Evolutionary conservation across 805 yeast species (phyloP).

Genomic region (Candida yuanshanica): DNA sequence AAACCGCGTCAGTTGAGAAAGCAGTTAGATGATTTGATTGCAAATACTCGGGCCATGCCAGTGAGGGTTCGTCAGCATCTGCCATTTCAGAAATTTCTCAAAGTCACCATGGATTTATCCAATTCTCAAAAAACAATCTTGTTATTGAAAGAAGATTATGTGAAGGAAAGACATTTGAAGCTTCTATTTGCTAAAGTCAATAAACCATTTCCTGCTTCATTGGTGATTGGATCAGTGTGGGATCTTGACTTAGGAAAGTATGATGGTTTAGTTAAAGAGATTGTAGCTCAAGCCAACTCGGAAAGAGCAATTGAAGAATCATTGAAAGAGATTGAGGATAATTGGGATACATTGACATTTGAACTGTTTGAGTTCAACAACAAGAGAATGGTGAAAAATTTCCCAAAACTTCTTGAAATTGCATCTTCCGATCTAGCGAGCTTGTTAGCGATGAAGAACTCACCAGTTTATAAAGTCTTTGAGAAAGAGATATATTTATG

Average conservation of each 20-base stretch:
- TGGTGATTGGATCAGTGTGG: conserved; percentile 45
- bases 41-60: conserved; percentile 46
- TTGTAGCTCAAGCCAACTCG: conserved; percentile 61
- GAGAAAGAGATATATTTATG: conserved; percentile 50
- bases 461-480: conserved; percentile 55
- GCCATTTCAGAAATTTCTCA: conserved; percentile 59
- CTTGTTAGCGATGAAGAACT: conserved; percentile 63
- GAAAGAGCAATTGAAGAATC: conserved; percentile 63
- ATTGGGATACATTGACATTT: conserved; percentile 52
- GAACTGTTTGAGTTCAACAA: conserved; percentile 48
- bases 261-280: conserved; percentile 38
- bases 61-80: conserved; percentile 56
- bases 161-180: conserved; percentile 68
- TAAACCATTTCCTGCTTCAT: neutral
- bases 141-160: conserved; percentile 46
- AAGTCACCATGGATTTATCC: conserved; percentile 30
- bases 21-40: conserved; percentile 45
- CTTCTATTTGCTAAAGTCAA: conserved; percentile 34
- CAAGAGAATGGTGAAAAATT: conserved; percentile 55
- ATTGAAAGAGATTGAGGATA: conserved; percentile 40
- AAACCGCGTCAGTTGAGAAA: conserved; percentile 40
- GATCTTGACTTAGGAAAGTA: conserved; percentile 43
- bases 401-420: conserved; percentile 57
- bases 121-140: conserved; percentile 28
- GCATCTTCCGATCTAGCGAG: conserved; percentile 57